Percentiles rank a stretch among this genome's conserved stretches.
These are phyloP conservation scores for Aspergillus versicolor DNA, from an alignment of 2,329 filamentous ascomycete genomes.

Conservation along the genomic window DNA sequence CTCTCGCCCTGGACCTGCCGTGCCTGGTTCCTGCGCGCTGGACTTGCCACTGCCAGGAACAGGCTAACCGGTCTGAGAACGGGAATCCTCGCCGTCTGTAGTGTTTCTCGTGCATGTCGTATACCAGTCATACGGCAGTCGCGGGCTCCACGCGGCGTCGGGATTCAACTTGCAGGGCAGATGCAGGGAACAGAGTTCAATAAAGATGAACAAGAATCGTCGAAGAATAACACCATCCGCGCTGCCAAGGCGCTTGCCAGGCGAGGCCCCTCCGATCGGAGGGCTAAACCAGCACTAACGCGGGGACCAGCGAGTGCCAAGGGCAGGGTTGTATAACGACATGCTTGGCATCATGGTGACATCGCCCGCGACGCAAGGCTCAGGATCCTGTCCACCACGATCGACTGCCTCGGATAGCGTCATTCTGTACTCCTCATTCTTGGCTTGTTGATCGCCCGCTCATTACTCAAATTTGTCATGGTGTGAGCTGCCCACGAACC, in stretches of 20 bases:
- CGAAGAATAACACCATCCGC: constrained; percentile 7
- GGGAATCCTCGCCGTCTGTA: background rate
- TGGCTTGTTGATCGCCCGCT: background rate
- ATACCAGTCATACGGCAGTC: background rate
- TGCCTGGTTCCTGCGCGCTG: background rate
- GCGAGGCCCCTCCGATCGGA: background rate
- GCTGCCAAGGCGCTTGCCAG: background rate
- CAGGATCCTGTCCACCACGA: too few species aligned
- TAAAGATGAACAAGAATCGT: constrained; percentile 8
- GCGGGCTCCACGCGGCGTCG: background rate
- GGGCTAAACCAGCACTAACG: background rate
- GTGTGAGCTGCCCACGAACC: background rate
- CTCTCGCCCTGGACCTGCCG: background rate
- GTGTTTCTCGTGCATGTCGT: background rate
- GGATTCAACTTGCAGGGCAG: background rate
- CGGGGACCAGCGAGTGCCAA: background rate
- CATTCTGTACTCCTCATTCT: background rate
- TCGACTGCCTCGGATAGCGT: background rate
- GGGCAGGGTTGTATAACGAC: constrained; percentile 8
- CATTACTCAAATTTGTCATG: background rate
- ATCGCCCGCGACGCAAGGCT: background rate
- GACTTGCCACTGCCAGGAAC: background rate
- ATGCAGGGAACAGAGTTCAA: constrained; percentile 5
- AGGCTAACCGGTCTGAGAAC: background rate
- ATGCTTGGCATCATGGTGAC: constrained; percentile 9